Evolutionary conservation across 495 filamentous ascomycete species (phyloP), one percentile per base, ranked within the genome.

Genomic region (Penicillium longicatenatum): DNA sequence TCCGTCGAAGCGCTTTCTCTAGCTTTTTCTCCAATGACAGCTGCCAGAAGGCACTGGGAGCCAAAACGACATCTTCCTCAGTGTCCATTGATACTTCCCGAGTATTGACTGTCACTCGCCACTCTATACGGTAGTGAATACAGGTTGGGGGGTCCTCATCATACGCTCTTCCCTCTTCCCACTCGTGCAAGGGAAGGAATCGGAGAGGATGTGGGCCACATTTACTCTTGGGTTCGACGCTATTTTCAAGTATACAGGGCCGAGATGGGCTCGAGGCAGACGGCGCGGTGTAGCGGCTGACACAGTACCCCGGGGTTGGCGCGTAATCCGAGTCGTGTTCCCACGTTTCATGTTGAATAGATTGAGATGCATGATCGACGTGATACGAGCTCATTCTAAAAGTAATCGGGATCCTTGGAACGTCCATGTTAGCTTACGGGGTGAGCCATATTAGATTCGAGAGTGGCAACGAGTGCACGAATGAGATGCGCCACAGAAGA

Each of bases 91-190:
- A 43, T 8, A 73, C 55, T 24, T 41, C 47, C 57, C 62, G 59
- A 14, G 70, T 70, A 24, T 71, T 70, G 19, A 75, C 22, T 31
- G 52, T 57, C 11, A 74, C 57, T 55, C 65, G 65, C 69, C 63
- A 75, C 54, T 72, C 69, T 50, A 75, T 75, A 17, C 57, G 60
- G 50, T 74, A 76, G 57, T 73, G 64, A 45, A 75, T 66, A 61
- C 49, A 72, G 53, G 24, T 69, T 39, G 65, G 70, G 46, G 57
- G 59, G 33, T 69, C 47, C 57, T 75, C 60, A 47, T 74, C 50
- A 50, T 75, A 73, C 3, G 30, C 44, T 33, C 44, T 64, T 55
- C 58, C 63, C 39, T 66, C 59, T 39, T 64, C 55, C 66, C 53
- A 64, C 19, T 61, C 53, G 20, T 16, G 35, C 24, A 62, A 16